These are phyloP conservation scores for Flagelloscypha sp. DNA, from an alignment of 768 basidiomycete species.

Conservation along the genomic window DNA sequence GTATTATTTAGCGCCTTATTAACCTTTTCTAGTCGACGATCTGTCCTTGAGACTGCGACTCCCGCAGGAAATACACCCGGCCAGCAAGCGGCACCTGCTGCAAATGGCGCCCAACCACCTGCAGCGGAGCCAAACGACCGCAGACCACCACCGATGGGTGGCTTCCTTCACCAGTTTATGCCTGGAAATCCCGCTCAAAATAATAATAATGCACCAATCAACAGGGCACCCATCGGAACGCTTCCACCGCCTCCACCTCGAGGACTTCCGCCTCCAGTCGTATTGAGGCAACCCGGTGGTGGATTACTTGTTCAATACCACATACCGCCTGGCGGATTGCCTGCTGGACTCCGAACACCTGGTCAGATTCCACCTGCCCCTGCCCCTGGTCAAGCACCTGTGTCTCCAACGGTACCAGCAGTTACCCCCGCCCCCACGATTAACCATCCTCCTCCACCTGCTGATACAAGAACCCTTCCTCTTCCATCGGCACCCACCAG, in stretches of 20 bases:
- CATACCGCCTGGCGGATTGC: too few relatives aligned
- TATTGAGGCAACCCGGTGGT: too few relatives aligned
- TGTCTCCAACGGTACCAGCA: conserved; percentile 1
- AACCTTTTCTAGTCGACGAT: conserved; percentile 49
- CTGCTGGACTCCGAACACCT: too few relatives aligned
- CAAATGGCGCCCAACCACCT: conserved; percentile 6
- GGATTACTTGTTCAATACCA: too few relatives aligned
- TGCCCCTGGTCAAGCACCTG: conserved; percentile 6
- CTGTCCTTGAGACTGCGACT: conserved; percentile 52
- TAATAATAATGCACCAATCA: not conserved
- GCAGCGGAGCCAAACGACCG: conserved; percentile 6
- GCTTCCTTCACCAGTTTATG: not conserved
- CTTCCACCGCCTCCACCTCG: not conserved
- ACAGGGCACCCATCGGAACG: not conserved
- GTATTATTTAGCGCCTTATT: conserved; percentile 8
- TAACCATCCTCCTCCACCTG: conserved; percentile 18
- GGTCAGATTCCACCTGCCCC: too few relatives aligned
- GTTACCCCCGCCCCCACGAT: conserved; percentile 7
- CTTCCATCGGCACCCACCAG: not conserved
- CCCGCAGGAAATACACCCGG: conserved; percentile 22
- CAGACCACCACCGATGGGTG: conserved; percentile 1
- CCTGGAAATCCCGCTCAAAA: conserved; percentile 2
- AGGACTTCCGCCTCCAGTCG: not conserved
- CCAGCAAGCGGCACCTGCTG: conserved; percentile 17
- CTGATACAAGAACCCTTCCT: conserved; percentile 2